Conservation (phyloP, 2,329 filamentous ascomycete species). For the Xylariaceae sp. region DNA sequence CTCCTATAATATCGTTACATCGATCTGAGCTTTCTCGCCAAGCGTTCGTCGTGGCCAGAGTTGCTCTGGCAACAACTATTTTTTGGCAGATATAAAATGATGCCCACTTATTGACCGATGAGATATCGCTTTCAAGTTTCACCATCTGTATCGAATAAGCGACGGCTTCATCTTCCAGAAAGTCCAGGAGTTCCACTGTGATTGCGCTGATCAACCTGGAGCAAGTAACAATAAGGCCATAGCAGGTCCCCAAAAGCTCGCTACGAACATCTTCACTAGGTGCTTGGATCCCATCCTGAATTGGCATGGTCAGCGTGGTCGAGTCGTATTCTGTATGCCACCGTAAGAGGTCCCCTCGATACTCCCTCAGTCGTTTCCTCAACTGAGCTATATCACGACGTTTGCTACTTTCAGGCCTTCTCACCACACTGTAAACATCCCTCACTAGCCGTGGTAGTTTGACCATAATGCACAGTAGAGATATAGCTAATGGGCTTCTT, state of each 20-base stretch:
- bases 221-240: neutral
- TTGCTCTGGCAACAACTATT: neutral
- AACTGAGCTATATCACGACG: neutral
- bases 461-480: neutral
- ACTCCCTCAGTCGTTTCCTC: neutral
- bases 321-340: neutral
- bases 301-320: neutral
- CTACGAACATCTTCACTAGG: constrained; percentile 1
- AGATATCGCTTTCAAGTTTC: neutral
- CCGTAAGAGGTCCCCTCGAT: neutral
- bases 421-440: neutral
- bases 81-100: neutral
- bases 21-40: neutral
- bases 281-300: neutral
- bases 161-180: neutral
- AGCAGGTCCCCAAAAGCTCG: constrained; percentile 11
- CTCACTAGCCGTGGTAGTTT: neutral
- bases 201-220: constrained; percentile 7
- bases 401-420: neutral
- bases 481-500: neutral
- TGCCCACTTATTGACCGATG: neutral
- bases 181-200: neutral
- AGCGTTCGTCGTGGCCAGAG: neutral
- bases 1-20: neutral
- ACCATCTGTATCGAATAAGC: neutral